phyloP scores from a whole-genome alignment of 805 yeast species.

The Lipomyces anomalus region DNA sequence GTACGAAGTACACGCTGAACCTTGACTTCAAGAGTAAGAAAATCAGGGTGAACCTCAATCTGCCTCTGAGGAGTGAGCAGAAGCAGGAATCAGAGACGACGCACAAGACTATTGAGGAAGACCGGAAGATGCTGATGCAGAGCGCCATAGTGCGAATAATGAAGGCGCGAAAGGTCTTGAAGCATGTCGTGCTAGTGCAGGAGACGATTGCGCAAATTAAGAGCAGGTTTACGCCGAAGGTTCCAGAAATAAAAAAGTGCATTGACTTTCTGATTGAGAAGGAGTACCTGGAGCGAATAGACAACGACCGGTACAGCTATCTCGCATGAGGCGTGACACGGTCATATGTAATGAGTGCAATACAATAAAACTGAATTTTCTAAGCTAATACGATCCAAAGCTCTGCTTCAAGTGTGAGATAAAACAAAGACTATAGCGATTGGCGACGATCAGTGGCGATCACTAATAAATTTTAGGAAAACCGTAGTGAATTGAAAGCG shows the following conservation, averaged over 20 bases:
- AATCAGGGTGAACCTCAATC: conserved; percentile 68
- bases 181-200: conserved; percentile 73
- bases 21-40: conserved; percentile 80
- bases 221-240: conserved; percentile 75
- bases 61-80: conserved; percentile 53
- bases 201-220: conserved; percentile 85
- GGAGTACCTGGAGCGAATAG: conserved; percentile 75
- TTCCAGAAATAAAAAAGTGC: conserved; percentile 79
- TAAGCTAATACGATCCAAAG: neutral
- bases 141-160: conserved; percentile 94
- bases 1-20: conserved; percentile 63
- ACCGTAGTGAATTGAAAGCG: too few relatives aligned
- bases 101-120: conserved; percentile 76
- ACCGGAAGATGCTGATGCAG: conserved; percentile 75
- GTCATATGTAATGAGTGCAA: neutral
- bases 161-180: conserved; percentile 81
- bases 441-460: neutral
- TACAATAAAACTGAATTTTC: neutral
- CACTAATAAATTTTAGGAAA: too few relatives aligned
- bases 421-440: neutral
- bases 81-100: conserved; percentile 68
- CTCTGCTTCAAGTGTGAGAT: neutral
- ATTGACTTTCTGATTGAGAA: conserved; percentile 80
- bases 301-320: conserved; percentile 69
- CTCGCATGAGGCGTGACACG: conserved; percentile 46